Conservation (phyloP, 1,284 basidiomycete species). For the Golubevia pallescens region DNA sequence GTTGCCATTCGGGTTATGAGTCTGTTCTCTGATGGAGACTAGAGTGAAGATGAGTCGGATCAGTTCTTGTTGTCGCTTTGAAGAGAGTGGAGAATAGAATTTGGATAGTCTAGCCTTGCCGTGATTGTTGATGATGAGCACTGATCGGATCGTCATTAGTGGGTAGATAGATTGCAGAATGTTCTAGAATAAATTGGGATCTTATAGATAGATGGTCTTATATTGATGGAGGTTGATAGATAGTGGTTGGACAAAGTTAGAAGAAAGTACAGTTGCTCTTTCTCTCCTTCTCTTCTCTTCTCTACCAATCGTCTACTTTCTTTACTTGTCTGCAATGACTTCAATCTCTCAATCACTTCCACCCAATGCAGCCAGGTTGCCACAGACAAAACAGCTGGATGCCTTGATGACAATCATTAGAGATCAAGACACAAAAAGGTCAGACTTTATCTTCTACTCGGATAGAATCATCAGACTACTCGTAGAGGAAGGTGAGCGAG, state of each 20-base stretch:
- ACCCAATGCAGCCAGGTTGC: constrained; percentile 80
- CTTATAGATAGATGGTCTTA: no score
- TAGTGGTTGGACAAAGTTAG: no score
- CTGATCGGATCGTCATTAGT: constrained; percentile 55
- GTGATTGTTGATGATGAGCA: constrained; percentile 61
- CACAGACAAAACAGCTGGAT: constrained; percentile 78
- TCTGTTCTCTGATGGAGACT: constrained; percentile 40
- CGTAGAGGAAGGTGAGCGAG: constrained; percentile 69
- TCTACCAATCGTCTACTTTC: no score
- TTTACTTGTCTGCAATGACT: no score
- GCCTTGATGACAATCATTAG: constrained; percentile 94
- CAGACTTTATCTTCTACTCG: constrained; percentile 97
- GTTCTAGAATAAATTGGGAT: no score
- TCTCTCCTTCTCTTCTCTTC: no score
- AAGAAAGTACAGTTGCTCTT: no score
- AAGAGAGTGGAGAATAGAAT: constrained; percentile 55
- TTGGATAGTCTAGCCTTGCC: constrained; percentile 56
- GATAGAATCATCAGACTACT: constrained; percentile 72
- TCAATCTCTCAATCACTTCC: constrained; percentile 68
- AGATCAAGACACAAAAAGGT: constrained; percentile 68
- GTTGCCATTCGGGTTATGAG: no score
- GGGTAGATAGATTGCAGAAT: no score
- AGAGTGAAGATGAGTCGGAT: constrained; percentile 55
- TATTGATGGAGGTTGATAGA: no score
- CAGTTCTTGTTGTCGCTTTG: constrained; percentile 49